phyloP scores from a whole-genome alignment of 2,329 filamentous ascomycete genomes.

The Plenodomus biglobosus region DNA sequence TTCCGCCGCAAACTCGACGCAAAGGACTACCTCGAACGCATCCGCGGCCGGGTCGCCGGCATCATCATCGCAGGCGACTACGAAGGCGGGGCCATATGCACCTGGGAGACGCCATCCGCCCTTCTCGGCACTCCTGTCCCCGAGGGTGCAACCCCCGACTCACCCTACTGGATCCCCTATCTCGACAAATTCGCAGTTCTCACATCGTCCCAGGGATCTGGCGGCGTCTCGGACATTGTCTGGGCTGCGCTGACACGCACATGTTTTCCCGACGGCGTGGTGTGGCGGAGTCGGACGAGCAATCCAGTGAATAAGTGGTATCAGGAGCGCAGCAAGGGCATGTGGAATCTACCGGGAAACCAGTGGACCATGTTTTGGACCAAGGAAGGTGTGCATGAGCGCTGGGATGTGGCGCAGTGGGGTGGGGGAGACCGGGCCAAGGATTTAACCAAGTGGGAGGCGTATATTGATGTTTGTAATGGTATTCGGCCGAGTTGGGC shows the following conservation, averaged over 20 bases:
- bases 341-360: slow-evolving; percentile 75
- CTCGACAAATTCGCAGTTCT: slow-evolving; percentile 97
- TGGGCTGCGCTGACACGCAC: slow-evolving; percentile 93
- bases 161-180: slow-evolving; percentile 72
- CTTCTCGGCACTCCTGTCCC: slow-evolving; percentile 37
- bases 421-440: slow-evolving; percentile 50
- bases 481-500: slow-evolving; percentile 54
- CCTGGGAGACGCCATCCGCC: slow-evolving; percentile 79
- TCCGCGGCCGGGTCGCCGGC: slow-evolving; percentile 79
- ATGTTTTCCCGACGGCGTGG: slow-evolving; percentile 85
- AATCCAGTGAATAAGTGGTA: slow-evolving; percentile 99
- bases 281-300: slow-evolving; percentile 85
- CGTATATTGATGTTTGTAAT: slow-evolving; percentile 53
- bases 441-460: slow-evolving; percentile 46
- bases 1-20: slow-evolving; percentile 85
- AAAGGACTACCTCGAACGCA: slow-evolving; percentile 76
- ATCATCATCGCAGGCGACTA: slow-evolving; percentile 96
- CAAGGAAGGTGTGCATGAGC: slow-evolving; percentile 59
- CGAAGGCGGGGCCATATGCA: slow-evolving; percentile 91
- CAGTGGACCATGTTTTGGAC: slow-evolving; percentile 99
- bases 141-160: slow-evolving; percentile 39
- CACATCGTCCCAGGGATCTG: slow-evolving; percentile 82
- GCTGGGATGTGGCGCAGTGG: slow-evolving; percentile 58
- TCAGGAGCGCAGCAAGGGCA: slow-evolving; percentile 85
- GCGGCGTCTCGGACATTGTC: slow-evolving; percentile 91